A percentile compares a stretch with the other conserved stretches of the same genome.
These are phyloP conservation scores for Sporothrix phasma DNA, from an alignment of 2,329 filamentous ascomycete species.

Conservation along the genomic window DNA sequence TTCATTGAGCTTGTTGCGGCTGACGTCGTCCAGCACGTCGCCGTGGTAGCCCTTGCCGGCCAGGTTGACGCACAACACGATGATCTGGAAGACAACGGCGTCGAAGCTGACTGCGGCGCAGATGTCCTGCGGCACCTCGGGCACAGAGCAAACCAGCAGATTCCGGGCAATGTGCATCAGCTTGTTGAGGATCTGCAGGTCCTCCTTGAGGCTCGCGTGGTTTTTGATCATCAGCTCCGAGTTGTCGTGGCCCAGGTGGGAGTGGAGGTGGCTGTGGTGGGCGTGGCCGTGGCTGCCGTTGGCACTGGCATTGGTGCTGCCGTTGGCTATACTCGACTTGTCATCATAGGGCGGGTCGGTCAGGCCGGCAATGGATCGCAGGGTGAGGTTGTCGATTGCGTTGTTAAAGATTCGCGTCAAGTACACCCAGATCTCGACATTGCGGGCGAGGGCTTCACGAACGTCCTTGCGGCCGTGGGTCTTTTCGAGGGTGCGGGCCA, in stretches of 20 bases:
- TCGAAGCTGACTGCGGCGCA: constrained; percentile 56
- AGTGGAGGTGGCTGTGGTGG: constrained; percentile 10
- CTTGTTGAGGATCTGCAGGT: constrained; percentile 54
- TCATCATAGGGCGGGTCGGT: constrained; percentile 36
- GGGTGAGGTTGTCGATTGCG: constrained; percentile 50
- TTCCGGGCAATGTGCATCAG: constrained; percentile 58
- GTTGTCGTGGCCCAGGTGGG: constrained; percentile 38
- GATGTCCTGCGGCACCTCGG: constrained; percentile 55
- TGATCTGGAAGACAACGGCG: constrained; percentile 55
- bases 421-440: constrained; percentile 57
- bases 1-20: constrained; percentile 48
- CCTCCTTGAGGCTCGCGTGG: constrained; percentile 49
- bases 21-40: constrained; percentile 49
- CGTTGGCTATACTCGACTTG: neutral
- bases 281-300: constrained; percentile 34
- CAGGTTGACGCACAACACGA: constrained; percentile 56
- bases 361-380: constrained; percentile 47
- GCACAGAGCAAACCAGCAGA: constrained; percentile 53
- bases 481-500: constrained; percentile 52
- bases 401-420: constrained; percentile 51
- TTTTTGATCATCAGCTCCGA: constrained; percentile 54
- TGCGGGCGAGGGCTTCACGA: constrained; percentile 51
- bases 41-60: constrained; percentile 58
- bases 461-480: constrained; percentile 52
- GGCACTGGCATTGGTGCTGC: neutral